A percentile compares a stretch with the other conserved stretches of the same genome.
Evolutionary conservation across 371 early-diverging fungal species (phyloP).

Genomic region (Apophysomyces ossiformis): DNA sequence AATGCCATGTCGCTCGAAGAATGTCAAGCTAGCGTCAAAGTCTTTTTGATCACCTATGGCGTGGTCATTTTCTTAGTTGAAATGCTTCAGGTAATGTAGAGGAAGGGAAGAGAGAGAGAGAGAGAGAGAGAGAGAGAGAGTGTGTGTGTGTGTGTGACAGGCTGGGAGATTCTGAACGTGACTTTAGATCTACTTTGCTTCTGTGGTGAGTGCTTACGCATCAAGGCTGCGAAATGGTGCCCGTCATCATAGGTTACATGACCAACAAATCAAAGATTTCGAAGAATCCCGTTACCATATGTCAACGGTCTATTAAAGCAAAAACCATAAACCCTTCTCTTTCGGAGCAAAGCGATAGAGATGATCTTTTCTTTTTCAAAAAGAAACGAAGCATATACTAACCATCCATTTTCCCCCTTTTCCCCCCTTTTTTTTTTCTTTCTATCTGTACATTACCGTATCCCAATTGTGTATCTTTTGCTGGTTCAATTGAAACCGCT

Average conservation of each 20-base stretch:
- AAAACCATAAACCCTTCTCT: neutral
- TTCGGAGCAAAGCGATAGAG: neutral
- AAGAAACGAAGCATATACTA: neutral
- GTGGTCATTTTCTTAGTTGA: slow-evolving; percentile 40
- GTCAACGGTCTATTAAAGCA: slow-evolving; percentile 53
- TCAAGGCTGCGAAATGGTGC: slow-evolving; percentile 52
- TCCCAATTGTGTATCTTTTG: slow-evolving; percentile 7
- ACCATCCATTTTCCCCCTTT: neutral
- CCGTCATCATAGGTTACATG: slow-evolving; percentile 54
- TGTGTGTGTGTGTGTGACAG: too few relatives aligned
- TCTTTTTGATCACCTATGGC: slow-evolving; percentile 41
- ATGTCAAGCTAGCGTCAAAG: slow-evolving; percentile 34
- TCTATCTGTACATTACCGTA: slow-evolving; percentile 9
- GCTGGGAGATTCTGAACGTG: neutral
- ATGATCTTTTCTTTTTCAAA: slow-evolving; percentile 7
- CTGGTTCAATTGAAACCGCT: slow-evolving; percentile 11
- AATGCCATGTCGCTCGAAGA: slow-evolving; percentile 34
- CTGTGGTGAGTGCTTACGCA: slow-evolving; percentile 49
- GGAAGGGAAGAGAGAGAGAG: neutral
- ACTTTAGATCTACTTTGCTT: slow-evolving; percentile 50
- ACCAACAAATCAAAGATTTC: slow-evolving; percentile 58
- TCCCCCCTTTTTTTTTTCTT: neutral
- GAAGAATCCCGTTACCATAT: slow-evolving; percentile 55
- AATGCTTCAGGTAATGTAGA: slow-evolving; percentile 40
- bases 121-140: too few relatives aligned